Conservation (phyloP, 1,139 yeast species). For the Geotrichum candidum region DNA sequence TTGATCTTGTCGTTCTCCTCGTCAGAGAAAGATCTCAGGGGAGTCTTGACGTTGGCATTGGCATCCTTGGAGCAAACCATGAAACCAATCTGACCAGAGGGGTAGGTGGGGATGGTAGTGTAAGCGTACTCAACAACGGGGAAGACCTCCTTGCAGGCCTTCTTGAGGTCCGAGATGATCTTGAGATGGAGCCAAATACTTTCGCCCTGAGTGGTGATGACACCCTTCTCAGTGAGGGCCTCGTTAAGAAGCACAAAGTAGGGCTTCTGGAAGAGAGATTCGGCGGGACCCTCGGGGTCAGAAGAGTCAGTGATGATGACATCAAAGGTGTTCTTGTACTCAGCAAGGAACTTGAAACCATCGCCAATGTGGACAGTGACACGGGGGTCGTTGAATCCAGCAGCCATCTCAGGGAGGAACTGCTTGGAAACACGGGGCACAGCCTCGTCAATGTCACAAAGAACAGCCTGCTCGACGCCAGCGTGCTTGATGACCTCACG, state of each 20-base stretch:
- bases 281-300: slow-evolving; percentile 98
- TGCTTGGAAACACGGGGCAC: slow-evolving; percentile 71
- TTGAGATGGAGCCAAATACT: slow-evolving; percentile 83
- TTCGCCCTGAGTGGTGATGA: slow-evolving; percentile 88
- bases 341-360: slow-evolving; percentile 74
- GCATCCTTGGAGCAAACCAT: slow-evolving; percentile 70
- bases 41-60: slow-evolving; percentile 46
- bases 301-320: slow-evolving; percentile 92
- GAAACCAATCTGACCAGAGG: slow-evolving; percentile 93
- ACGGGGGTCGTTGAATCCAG: slow-evolving; percentile 62
- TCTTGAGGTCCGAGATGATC: slow-evolving; percentile 54
- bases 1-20: slow-evolving; percentile 50
- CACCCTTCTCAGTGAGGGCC: slow-evolving; percentile 67
- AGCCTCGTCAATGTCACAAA: slow-evolving; percentile 87
- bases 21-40: slow-evolving; percentile 46
- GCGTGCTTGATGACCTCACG: slow-evolving; percentile 77
- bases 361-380: slow-evolving; percentile 75
- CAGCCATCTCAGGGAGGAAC: slow-evolving; percentile 77
- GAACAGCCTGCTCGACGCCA: slow-evolving; percentile 59
- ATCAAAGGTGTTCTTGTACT: slow-evolving; percentile 55
- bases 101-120: slow-evolving; percentile 89
- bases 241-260: slow-evolving; percentile 68
- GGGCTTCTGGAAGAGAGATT: slow-evolving; percentile 75
- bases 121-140: slow-evolving; percentile 72
- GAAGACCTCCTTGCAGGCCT: slow-evolving; percentile 65